Evolutionary conservation across 2,329 filamentous ascomycete genomes (phyloP).

Genomic region (Trichoderma aggressivum): DNA sequence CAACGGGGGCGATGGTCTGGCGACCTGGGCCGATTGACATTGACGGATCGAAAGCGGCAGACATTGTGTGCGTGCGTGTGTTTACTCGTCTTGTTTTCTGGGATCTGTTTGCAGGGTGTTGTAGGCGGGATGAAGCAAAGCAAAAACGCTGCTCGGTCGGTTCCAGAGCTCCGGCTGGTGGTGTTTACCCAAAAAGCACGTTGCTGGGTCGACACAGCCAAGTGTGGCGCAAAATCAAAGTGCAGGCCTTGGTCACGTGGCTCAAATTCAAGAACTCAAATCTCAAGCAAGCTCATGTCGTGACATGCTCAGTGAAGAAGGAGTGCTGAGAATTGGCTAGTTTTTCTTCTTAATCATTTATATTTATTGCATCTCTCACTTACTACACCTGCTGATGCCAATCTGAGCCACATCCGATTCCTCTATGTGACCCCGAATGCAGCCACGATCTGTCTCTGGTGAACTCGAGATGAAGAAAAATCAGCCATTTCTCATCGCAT

Average conservation of each 20-base stretch:
- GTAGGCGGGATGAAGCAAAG: neutral
- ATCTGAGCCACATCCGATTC: neutral
- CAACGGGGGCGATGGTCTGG: conserved; percentile 55
- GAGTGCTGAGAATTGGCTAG: neutral
- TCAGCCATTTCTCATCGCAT: conserved; percentile 25
- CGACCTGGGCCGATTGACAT: conserved; percentile 58
- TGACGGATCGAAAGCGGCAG: conserved; percentile 64
- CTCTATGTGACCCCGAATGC: conserved; percentile 2
- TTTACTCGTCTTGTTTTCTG: neutral
- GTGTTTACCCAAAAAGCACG: conserved; percentile 21
- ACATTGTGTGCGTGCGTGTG: conserved; percentile 38
- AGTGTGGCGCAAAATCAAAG: conserved; percentile 4
- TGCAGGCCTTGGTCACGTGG: conserved; percentile 23
- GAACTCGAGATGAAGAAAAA: conserved; percentile 34
- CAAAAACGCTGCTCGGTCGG: neutral
- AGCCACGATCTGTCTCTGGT: neutral
- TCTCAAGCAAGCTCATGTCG: neutral
- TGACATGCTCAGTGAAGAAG: neutral
- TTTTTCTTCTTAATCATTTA: neutral
- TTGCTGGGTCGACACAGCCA: conserved; percentile 26
- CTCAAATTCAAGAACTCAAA: neutral
- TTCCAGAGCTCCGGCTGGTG: neutral
- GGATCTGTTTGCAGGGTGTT: neutral
- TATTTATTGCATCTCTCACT: neutral
- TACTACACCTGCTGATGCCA: neutral